phyloP scores from a whole-genome alignment of 2,329 filamentous ascomycete genomes.

The Diaporthe sp. region DNA sequence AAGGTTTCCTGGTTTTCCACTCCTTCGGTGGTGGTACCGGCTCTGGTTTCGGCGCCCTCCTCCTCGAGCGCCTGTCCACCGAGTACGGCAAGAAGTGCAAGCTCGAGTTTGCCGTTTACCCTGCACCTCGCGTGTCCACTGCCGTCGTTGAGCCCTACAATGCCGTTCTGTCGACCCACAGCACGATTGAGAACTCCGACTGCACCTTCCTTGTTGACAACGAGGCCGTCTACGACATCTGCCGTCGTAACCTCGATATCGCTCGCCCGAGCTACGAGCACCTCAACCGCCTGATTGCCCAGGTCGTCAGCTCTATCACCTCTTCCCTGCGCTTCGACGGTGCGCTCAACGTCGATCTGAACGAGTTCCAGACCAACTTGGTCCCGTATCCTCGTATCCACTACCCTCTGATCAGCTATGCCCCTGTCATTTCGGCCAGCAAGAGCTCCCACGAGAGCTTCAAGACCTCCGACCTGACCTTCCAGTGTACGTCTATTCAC shows the following conservation, averaged over 20 bases:
- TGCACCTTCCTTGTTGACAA: constrained; percentile 84
- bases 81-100: constrained; percentile 84
- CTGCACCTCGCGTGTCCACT: constrained; percentile 76
- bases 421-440: constrained; percentile 77
- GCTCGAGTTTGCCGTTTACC: constrained; percentile 81
- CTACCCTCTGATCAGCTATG: constrained; percentile 80
- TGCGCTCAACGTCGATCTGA: constrained; percentile 79
- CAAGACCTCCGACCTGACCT: constrained; percentile 83
- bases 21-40: constrained; percentile 81
- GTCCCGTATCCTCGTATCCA: constrained; percentile 81
- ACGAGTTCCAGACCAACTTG: constrained; percentile 84
- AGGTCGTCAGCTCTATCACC: constrained; percentile 81
- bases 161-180: constrained; percentile 79
- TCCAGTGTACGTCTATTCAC: constrained; percentile 70
- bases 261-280: constrained; percentile 78
- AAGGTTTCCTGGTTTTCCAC: constrained; percentile 82
- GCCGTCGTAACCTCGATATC: constrained; percentile 78
- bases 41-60: constrained; percentile 78
- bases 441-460: constrained; percentile 90
- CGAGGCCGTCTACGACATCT: constrained; percentile 82
- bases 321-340: constrained; percentile 80
- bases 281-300: constrained; percentile 79
- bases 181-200: constrained; percentile 83
- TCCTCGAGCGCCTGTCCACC: constrained; percentile 79
- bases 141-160: constrained; percentile 82